These are phyloP conservation scores for Earliella scabrosa DNA, from an alignment of 1,284 basidiomycete species.

Conservation along the genomic window DNA sequence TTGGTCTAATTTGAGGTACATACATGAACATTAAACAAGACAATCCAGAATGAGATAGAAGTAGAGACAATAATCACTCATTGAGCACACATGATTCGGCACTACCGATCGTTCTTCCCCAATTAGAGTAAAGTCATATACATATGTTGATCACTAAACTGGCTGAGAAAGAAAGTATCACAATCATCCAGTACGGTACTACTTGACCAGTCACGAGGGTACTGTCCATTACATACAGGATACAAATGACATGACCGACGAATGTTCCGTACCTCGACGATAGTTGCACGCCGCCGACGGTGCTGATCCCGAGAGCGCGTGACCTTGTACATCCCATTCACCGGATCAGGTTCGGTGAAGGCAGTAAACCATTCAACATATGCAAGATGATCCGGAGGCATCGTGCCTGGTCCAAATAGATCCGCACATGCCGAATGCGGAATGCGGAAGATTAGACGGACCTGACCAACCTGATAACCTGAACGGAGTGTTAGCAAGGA, in stretches of 20 bases:
- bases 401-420: not conserved
- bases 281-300: slow-evolving; percentile 20
- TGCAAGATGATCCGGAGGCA: too few relatives aligned
- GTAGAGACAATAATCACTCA: too few relatives aligned
- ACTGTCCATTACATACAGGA: slow-evolving; percentile 20
- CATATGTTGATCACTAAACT: slow-evolving; percentile 31
- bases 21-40: too few relatives aligned
- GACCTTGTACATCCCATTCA: slow-evolving; percentile 19
- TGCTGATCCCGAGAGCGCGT: slow-evolving; percentile 2
- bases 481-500: not conserved
- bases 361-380: slow-evolving; percentile 44
- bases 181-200: slow-evolving; percentile 38
- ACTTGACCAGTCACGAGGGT: slow-evolving; percentile 36
- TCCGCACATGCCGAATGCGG: not conserved
- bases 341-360: not conserved
- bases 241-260: slow-evolving; percentile 35
- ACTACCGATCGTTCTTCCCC: too few relatives aligned
- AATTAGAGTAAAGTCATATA: slow-evolving; percentile 21
- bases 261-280: slow-evolving; percentile 32
- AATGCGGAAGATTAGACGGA: not conserved
- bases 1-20: too few relatives aligned
- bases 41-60: too few relatives aligned
- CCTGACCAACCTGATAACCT: not conserved
- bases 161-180: slow-evolving; percentile 33
- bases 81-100: too few relatives aligned